A percentile compares a stretch with the other conserved stretches of the same genome.
phyloP scores from a whole-genome alignment of 2,329 filamentous ascomycete species.

The Fusarium miscanthi region DNA sequence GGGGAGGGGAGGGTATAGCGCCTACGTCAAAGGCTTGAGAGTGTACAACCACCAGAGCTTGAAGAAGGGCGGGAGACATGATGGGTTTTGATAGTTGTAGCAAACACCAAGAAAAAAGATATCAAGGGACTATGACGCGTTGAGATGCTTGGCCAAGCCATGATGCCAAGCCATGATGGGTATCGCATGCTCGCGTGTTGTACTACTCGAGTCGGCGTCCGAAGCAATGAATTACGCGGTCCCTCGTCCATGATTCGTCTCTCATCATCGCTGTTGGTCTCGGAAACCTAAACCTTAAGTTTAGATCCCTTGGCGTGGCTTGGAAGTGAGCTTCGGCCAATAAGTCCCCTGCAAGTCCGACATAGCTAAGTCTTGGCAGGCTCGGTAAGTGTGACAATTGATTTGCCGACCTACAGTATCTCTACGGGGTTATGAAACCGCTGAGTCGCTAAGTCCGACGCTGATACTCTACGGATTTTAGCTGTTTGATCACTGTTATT shows the following conservation, averaged over 20 bases:
- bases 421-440: slow-evolving; percentile 9
- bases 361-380: slow-evolving; percentile 4
- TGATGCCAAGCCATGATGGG: background rate
- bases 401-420: background rate
- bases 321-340: background rate
- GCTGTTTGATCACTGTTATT: slow-evolving; percentile 1
- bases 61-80: background rate
- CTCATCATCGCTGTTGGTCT: background rate
- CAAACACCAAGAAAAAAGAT: background rate
- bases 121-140: slow-evolving; percentile 22
- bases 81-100: background rate
- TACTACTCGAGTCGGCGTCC: slow-evolving; percentile 12
- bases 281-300: slow-evolving; percentile 20
- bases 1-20: background rate
- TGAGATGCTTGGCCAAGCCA: slow-evolving; percentile 16
- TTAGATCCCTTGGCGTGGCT: slow-evolving; percentile 19
- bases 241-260: slow-evolving; percentile 5
- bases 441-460: slow-evolving; percentile 13
- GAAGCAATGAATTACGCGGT: slow-evolving; percentile 22
- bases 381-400: background rate
- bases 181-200: background rate
- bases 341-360: background rate
- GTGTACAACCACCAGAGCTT: background rate
- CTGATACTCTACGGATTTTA: background rate
- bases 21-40: background rate